These are phyloP conservation scores for Rhizophora mangle DNA, from an alignment of 345 rosid genomes.

Conservation along the genomic window DNA sequence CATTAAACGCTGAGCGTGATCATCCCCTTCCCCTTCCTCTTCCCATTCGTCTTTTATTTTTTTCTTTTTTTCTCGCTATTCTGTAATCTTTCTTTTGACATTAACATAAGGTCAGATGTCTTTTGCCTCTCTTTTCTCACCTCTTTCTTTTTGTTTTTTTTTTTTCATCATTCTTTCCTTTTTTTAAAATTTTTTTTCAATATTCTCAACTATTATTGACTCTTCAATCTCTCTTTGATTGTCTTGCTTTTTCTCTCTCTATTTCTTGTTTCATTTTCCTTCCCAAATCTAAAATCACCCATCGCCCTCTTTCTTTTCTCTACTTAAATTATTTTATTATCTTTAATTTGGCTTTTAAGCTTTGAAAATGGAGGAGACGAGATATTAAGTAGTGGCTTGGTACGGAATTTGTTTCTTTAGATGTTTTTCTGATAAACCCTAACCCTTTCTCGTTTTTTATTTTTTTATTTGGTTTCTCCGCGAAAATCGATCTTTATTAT, in stretches of 20 bases:
- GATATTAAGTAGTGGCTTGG: background rate
- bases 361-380: background rate
- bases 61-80: too few relatives aligned
- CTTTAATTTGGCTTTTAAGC: background rate
- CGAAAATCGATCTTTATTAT: background rate
- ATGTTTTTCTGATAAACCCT: constrained; percentile 9
- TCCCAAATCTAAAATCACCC: too few relatives aligned
- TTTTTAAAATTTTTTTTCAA: too few relatives aligned
- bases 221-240: too few relatives aligned
- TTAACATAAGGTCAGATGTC: too few relatives aligned
- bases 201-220: too few relatives aligned
- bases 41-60: background rate
- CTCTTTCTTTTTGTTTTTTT: too few relatives aligned
- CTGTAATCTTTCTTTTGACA: too few relatives aligned
- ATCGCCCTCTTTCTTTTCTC: background rate
- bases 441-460: constrained; percentile 6
- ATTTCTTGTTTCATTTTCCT: too few relatives aligned
- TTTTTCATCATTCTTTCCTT: too few relatives aligned
- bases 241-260: too few relatives aligned
- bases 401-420: background rate
- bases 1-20: too few relatives aligned
- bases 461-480: background rate
- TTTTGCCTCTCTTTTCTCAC: background rate
- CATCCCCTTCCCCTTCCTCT: background rate
- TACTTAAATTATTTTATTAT: background rate